A percentile compares a stretch with the other conserved stretches of the same genome.
phyloP scores from a whole-genome alignment of 108 stramenopile genomes.

The Skeletonema grethae region DNA sequence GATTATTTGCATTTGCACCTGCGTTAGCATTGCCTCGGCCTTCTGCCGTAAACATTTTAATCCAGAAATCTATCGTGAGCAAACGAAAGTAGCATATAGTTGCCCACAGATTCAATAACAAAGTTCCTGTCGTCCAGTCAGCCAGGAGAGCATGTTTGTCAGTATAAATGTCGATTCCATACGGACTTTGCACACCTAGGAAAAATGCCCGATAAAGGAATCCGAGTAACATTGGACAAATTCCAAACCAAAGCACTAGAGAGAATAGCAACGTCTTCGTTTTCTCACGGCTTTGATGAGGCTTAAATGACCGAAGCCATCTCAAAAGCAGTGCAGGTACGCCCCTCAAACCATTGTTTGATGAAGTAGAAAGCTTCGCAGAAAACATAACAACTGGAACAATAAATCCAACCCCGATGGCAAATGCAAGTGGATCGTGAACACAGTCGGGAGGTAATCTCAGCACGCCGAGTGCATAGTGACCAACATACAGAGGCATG shows the following conservation, averaged over 20 bases:
- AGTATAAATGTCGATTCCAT: constrained; percentile 8
- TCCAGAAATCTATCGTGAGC: background rate
- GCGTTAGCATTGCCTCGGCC: constrained; percentile 44
- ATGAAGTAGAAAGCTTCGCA: constrained; percentile 27
- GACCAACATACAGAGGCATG: constrained; percentile 61
- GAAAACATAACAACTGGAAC: constrained; percentile 44
- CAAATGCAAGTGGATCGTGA: constrained; percentile 82
- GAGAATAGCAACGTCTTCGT: constrained; percentile 33
- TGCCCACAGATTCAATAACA: constrained; percentile 72
- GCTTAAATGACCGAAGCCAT: constrained; percentile 53
- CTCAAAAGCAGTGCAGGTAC: background rate
- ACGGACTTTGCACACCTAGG: constrained; percentile 34
- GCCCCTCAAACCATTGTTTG: constrained; percentile 14
- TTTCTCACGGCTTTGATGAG: constrained; percentile 56
- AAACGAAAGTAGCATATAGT: constrained; percentile 48
- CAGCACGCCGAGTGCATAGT: constrained; percentile 52
- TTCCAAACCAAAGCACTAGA: constrained; percentile 51
- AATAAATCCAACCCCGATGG: constrained; percentile 57
- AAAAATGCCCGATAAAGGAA: constrained; percentile 56
- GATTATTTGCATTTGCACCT: constrained; percentile 19
- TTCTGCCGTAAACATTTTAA: constrained; percentile 62
- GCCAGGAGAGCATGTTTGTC: constrained; percentile 14
- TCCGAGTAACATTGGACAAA: constrained; percentile 69
- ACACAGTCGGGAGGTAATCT: constrained; percentile 59
- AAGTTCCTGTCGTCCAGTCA: constrained; percentile 60